phyloP scores from a whole-genome alignment of 768 basidiomycete species.

The Strobilomyces echinocephalus region DNA sequence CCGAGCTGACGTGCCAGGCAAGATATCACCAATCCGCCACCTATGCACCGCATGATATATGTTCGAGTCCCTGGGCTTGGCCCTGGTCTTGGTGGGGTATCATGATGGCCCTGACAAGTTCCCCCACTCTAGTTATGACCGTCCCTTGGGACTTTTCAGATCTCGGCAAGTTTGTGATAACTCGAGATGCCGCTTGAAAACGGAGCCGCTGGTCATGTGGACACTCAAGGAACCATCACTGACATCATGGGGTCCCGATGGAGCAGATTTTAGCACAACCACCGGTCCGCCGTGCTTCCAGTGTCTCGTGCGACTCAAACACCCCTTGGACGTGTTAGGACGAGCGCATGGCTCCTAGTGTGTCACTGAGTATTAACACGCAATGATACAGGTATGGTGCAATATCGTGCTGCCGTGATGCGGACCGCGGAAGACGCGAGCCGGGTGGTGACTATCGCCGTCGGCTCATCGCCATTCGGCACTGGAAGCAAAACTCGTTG shows the following conservation, averaged over 20 bases:
- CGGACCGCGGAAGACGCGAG: background rate
- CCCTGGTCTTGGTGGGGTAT: background rate
- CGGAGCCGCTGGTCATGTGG: conserved; percentile 1
- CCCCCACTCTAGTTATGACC: background rate
- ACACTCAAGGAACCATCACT: background rate
- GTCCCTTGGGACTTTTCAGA: background rate
- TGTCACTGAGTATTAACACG: conserved; percentile 17
- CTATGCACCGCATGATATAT: background rate
- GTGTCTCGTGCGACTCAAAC: background rate
- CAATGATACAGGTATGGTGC: conserved; percentile 27
- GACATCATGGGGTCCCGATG: conserved; percentile 3
- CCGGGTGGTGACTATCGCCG: conserved; percentile 15
- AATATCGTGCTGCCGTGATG: conserved; percentile 19
- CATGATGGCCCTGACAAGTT: background rate
- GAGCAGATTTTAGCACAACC: background rate
- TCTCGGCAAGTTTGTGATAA: background rate
- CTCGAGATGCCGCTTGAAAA: background rate
- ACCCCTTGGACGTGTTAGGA: conserved; percentile 1
- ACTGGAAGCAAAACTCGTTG: conserved; percentile 67
- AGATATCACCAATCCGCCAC: background rate
- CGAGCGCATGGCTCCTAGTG: conserved; percentile 6
- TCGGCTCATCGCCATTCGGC: conserved; percentile 52
- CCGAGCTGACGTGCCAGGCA: conserved; percentile 1
- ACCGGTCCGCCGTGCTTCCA: background rate
- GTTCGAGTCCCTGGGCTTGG: background rate